Evolutionary conservation across 768 basidiomycete species (phyloP).

Genomic region (Hebeloma cylindrosporum): DNA sequence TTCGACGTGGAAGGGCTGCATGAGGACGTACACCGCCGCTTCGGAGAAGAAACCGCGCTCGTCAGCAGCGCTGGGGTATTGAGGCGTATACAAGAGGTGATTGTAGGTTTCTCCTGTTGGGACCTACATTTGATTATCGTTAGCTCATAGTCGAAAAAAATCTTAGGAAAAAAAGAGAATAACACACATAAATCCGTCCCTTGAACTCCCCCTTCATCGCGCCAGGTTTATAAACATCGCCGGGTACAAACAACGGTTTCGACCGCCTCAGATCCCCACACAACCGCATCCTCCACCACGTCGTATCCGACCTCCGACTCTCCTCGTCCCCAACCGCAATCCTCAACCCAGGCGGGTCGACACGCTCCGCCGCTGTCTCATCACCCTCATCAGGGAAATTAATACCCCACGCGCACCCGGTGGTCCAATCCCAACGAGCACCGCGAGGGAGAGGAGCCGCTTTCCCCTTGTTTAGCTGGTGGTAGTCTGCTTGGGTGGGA

Average conservation of each 20-base stretch:
- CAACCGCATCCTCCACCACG: slow-evolving; percentile 53
- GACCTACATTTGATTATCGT: slow-evolving; percentile 19
- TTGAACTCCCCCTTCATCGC: slow-evolving; percentile 58
- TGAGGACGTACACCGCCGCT: slow-evolving; percentile 32
- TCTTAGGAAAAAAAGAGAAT: slow-evolving; percentile 5
- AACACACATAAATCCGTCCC: slow-evolving; percentile 60
- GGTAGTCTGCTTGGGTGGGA: slow-evolving; percentile 60
- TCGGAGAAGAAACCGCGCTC: slow-evolving; percentile 36
- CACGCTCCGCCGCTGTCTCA: neutral
- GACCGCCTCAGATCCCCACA: slow-evolving; percentile 37
- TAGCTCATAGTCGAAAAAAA: neutral
- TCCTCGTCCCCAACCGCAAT: slow-evolving; percentile 14
- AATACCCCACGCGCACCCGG: slow-evolving; percentile 9
- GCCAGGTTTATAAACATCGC: slow-evolving; percentile 48
- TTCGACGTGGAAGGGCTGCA: slow-evolving; percentile 57
- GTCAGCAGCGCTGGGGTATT: slow-evolving; percentile 25
- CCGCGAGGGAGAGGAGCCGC: slow-evolving; percentile 30
- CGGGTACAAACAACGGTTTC: slow-evolving; percentile 29
- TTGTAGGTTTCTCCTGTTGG: slow-evolving; percentile 19
- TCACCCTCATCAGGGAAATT: slow-evolving; percentile 8
- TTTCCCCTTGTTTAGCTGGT: slow-evolving; percentile 51
- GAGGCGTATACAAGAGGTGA: slow-evolving; percentile 14
- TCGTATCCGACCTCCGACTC: slow-evolving; percentile 53
- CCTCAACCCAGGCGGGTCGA: too few species aligned
- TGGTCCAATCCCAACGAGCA: slow-evolving; percentile 29